phyloP scores from a whole-genome alignment of 352 stramenopile genomes.

The Phytophthora fragariae region DNA sequence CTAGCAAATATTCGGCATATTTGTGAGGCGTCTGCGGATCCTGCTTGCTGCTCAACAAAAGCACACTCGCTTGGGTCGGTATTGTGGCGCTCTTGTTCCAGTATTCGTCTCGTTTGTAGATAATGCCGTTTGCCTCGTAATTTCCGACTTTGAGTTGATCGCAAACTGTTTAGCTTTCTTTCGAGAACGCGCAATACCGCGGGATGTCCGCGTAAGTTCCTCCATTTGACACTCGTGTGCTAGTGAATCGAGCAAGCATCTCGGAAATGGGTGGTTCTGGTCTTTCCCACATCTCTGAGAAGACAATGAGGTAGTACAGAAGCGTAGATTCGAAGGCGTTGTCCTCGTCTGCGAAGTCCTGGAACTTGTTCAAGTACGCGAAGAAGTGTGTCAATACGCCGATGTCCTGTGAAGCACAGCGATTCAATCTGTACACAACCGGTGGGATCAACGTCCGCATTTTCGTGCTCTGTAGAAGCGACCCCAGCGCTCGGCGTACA shows the following conservation, averaged over 20 bases:
- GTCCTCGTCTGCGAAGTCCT: constrained; percentile 26
- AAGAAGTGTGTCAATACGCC: constrained; percentile 39
- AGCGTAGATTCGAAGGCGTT: constrained; percentile 33
- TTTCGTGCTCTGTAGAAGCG: constrained; percentile 31
- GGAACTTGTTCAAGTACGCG: constrained; percentile 10
- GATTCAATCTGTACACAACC: constrained; percentile 48
- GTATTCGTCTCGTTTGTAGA: constrained; percentile 63
- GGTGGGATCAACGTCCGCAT: constrained; percentile 45
- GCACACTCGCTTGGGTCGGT: constrained; percentile 45
- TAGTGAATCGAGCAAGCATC: constrained; percentile 39
- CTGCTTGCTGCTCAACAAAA: constrained; percentile 61
- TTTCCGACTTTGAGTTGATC: constrained; percentile 22
- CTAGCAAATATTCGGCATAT: constrained; percentile 53
- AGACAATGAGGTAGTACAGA: constrained; percentile 57
- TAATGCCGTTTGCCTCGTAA: constrained; percentile 40
- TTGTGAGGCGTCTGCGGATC: constrained; percentile 63
- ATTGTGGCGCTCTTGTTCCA: constrained; percentile 64
- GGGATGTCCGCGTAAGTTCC: constrained; percentile 33
- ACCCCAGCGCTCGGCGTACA: constrained; percentile 37
- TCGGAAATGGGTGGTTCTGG: constrained; percentile 26
- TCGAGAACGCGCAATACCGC: constrained; percentile 64
- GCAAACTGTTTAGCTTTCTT: constrained; percentile 48
- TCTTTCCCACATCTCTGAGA: constrained; percentile 64
- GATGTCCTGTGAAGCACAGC: constrained; percentile 43
- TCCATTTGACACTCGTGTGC: constrained; percentile 32